These are phyloP conservation scores for Lachnellula subtilissima DNA, from an alignment of 2,329 filamentous ascomycete genomes.

Conservation along the genomic window DNA sequence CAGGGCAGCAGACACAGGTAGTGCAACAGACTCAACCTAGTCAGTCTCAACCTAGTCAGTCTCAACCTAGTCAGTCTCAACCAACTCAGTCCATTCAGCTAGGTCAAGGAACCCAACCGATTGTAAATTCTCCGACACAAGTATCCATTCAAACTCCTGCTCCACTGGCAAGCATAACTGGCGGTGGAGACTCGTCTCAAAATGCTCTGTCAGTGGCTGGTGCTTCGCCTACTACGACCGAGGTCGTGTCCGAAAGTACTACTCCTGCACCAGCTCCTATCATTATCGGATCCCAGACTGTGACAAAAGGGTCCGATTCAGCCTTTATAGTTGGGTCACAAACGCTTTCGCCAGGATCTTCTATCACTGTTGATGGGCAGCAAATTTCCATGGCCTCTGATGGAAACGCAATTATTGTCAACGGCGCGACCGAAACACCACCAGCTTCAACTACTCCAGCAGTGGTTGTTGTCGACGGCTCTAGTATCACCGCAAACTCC, in stretches of 20 bases:
- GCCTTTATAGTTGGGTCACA: conserved; percentile 22
- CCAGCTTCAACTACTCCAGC: conserved; percentile 5
- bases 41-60: too few relatives aligned
- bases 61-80: too few relatives aligned
- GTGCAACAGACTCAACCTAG: too few relatives aligned
- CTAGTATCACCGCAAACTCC: conserved; percentile 19
- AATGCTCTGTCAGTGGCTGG: not conserved
- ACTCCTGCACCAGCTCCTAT: conserved; percentile 10
- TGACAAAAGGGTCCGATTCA: conserved; percentile 16
- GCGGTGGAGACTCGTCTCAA: not conserved
- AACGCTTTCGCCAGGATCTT: conserved; percentile 22
- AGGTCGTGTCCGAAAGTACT: not conserved
- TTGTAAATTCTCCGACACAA: not conserved
- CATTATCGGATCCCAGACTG: conserved; percentile 18
- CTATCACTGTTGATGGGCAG: conserved; percentile 21
- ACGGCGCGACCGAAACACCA: conserved; percentile 8
- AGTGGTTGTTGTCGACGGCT: conserved; percentile 18
- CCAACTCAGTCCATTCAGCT: too few relatives aligned
- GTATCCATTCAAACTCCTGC: not conserved
- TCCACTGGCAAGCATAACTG: not conserved
- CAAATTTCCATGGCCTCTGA: conserved; percentile 19
- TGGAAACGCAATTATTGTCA: conserved; percentile 20
- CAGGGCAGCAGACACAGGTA: too few relatives aligned
- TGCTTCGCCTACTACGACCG: not conserved
- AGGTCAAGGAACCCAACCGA: not conserved